A percentile compares a stretch with the other conserved stretches of the same genome.
Conservation (phyloP, 148 eudicot species). For the Camellia lanceoleosa region DNA sequence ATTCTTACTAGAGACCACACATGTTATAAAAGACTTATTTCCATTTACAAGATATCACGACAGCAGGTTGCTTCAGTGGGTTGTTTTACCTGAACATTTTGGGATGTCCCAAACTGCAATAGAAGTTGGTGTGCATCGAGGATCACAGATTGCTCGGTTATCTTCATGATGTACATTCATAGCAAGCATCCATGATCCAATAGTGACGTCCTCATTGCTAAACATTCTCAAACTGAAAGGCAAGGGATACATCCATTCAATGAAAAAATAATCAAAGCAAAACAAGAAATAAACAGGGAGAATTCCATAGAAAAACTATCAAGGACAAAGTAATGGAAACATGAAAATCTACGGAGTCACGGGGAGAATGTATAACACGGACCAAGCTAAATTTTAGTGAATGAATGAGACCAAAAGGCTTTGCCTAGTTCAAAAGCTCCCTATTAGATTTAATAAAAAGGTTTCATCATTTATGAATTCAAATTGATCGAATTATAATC, state of each 20-base stretch:
- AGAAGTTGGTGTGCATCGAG: constrained; percentile 60
- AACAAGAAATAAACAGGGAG: not conserved
- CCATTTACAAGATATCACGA: not conserved
- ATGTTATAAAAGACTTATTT: not conserved
- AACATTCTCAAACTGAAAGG: constrained; percentile 61
- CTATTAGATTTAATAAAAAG: not conserved
- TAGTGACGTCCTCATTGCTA: constrained; percentile 74
- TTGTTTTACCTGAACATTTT: constrained; percentile 58
- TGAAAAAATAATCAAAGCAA: not conserved
- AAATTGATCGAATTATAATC: not conserved
- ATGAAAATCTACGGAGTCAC: not conserved
- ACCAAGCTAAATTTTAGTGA: not conserved
- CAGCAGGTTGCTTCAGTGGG: not conserved
- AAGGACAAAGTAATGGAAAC: not conserved
- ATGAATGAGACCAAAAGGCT: not conserved
- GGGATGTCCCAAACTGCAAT: constrained; percentile 79
- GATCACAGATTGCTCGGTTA: constrained; percentile 56
- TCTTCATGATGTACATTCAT: constrained; percentile 72
- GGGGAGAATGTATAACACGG: not conserved
- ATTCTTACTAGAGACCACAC: not conserved
- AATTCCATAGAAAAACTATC: not conserved
- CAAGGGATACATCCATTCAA: not conserved
- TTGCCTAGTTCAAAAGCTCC: not conserved
- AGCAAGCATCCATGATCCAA: constrained; percentile 80
- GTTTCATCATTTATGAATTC: not conserved